Base-by-base conservation (phyloP, 2,329 filamentous ascomycete genomes). In the Aspergillus ruber region DNA sequence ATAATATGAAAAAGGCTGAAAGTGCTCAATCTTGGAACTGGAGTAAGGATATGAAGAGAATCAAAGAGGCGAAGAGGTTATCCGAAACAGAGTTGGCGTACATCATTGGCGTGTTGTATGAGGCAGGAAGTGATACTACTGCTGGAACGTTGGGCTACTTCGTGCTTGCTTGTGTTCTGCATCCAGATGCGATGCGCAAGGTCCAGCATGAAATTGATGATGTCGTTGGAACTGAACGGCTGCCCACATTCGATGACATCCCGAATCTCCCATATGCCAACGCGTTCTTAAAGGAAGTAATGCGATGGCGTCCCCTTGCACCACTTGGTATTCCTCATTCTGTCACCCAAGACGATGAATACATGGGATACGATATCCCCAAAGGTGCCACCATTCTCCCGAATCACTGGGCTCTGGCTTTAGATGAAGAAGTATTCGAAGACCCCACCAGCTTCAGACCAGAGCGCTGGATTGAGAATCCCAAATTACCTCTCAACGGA, bases 101-200 rank as follows among this genome's bases (percentile, higher is more conserved):
- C 54, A 63, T 74, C 7, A 62, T 74, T 1, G 72, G 71, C 4
- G 66, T 67, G 0, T 56, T 77, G 8, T 72, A 72, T 46, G 74
- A 74, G n/a, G 75, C 74, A 10, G 70, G 74, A 17, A 72, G 66
- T 17, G 75, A 77, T 47, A 77, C 74, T 0, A 76, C 72, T 0
- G 67, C 70, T 0, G 68, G 66, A 7, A 72, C 70, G 0, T 64
- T 77, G 45, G 71, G 70, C 49, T 67, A 70, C 10, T 74, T 70
- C 63, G 72, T 79, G 56, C 35, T 79, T 49, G 56, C 78, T 48
- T 29, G 77, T 53, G 44, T 71, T 62, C 47, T 71, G 52, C 68
- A 75, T 50, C 71, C 73, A 0, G 63, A 69, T 6, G 65, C 65
- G 2, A 59, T 76, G 2, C 27, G 45, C 0, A 63, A 64, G 6